Base-by-base conservation (phyloP, 768 basidiomycete genomes). In the Gelatoporia subvermispora region DNA sequence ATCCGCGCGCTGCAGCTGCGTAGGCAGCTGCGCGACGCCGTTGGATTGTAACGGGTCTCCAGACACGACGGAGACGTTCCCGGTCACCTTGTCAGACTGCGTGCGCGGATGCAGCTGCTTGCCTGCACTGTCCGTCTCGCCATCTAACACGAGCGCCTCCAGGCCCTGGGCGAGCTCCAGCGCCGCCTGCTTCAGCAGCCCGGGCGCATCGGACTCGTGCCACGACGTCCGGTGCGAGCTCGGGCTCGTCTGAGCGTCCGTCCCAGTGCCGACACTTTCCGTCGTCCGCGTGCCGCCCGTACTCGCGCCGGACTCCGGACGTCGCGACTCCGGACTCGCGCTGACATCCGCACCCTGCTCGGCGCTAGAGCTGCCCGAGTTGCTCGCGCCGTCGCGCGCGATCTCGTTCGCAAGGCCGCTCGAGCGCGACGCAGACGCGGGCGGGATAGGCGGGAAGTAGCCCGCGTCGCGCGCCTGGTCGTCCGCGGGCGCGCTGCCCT, bases 401-500 rank as follows among this genome's bases (percentile, higher is more conserved):
- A 68, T 59, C 54, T 65, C 66, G 51, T 60, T 44, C 40, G 61
- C 57, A n/a, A 64, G 59, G 46, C 60, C 59, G 54, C 61, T 64
- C 35, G 59, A 50, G 17, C 54, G 40, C 47, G 36, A 35, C 35
- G 25, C 24, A 2, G 40, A 39, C 17, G 22, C 41, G 13, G 58
- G 55, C 9, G 64, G 52, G 22, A 75, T 60, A 17, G 65, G 68
- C 40, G 74, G 74, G 60, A 77, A 76, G 60, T 77, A 77, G 15
- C 72, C 65, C 47, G 54, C 56, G 35, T 52, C 47, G 24, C 35
- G 42, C 40, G 24, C 48, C 7, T 35, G 36, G 28, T 31, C 28
- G 56, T 41, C 58, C 55, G 20, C 47, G 55, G 23, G 51, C 34
- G n/a, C 37, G 37, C 37, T 16, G 25, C 35, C 35, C 43, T 48